A percentile compares a stretch with the other conserved stretches of the same genome.
Evolutionary conservation across 176 grass and related monocot species (phyloP).

Genomic region (Bonia amplexicaulis): DNA sequence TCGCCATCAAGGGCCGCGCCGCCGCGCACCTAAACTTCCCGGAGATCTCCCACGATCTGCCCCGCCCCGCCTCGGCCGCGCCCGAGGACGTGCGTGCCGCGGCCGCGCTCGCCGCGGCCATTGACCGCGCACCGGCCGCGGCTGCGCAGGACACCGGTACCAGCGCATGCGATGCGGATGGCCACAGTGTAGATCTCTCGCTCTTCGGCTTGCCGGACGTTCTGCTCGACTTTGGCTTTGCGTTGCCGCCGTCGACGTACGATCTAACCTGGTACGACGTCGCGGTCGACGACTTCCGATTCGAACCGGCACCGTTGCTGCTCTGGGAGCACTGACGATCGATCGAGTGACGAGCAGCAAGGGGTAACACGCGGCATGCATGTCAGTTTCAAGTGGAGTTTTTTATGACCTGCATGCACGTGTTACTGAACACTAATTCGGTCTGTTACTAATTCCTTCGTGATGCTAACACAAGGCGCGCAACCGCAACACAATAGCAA

Average conservation of each 20-base stretch:
- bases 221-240: constrained; percentile 30
- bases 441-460: neutral
- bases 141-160: neutral
- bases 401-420: neutral
- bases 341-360: neutral
- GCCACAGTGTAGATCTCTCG: constrained; percentile 9
- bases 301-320: constrained; percentile 21
- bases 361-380: neutral
- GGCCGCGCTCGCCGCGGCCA: constrained; percentile 30
- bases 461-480: neutral
- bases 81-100: constrained; percentile 47
- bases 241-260: neutral
- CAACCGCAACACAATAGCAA: neutral
- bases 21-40: constrained; percentile 51
- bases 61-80: constrained; percentile 14
- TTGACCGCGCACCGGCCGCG: neutral
- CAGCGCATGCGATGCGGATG: neutral
- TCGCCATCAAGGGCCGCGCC: constrained; percentile 60
- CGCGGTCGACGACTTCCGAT: neutral
- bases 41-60: constrained; percentile 23
- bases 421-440: neutral
- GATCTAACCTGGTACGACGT: constrained; percentile 17
- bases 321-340: constrained; percentile 45
- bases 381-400: neutral
- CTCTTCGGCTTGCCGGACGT: constrained; percentile 29